phyloP scores from a whole-genome alignment of 2,329 filamentous ascomycete species.

The Trichoderma oligosporum region DNA sequence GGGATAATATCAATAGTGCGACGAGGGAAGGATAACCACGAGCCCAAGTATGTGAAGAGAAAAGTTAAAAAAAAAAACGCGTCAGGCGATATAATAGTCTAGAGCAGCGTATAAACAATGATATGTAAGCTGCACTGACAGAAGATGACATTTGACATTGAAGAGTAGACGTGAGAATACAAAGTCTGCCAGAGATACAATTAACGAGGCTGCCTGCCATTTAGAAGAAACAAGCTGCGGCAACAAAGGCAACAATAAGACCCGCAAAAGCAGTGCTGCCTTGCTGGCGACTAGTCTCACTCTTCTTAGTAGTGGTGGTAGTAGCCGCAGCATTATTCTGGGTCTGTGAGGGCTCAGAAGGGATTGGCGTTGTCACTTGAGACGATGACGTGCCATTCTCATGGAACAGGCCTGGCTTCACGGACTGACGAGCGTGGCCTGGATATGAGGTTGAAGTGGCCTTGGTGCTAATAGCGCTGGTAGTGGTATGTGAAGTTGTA shows the following conservation, averaged over 20 bases:
- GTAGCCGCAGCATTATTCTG: constrained; percentile 30
- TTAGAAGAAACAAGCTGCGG: constrained; percentile 48
- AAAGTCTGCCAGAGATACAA: constrained; percentile 16
- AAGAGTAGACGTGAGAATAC: constrained; percentile 13
- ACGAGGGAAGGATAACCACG: neutral
- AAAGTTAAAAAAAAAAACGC: constrained; percentile 4
- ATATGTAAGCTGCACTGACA: constrained; percentile 13
- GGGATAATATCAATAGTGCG: constrained; percentile 6
- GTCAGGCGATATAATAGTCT: constrained; percentile 15
- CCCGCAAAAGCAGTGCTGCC: constrained; percentile 51
- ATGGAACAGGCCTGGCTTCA: constrained; percentile 50
- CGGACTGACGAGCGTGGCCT: constrained; percentile 32
- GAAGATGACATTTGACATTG: constrained; percentile 17
- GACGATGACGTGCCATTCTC: constrained; percentile 43
- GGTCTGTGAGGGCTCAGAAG: constrained; percentile 25
- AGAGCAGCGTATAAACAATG: constrained; percentile 15
- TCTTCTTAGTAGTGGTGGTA: constrained; percentile 38
- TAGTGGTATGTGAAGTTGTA: constrained; percentile 20
- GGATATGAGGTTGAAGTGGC: constrained; percentile 32
- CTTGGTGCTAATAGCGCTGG: constrained; percentile 9
- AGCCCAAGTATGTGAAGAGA: constrained; percentile 13
- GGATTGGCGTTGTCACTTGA: constrained; percentile 3
- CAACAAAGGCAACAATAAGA: constrained; percentile 53
- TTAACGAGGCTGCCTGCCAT: constrained; percentile 22
- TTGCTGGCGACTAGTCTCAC: constrained; percentile 46